Base-by-base conservation (phyloP, 257 asterid species). In the Penstemon davidsonii region DNA sequence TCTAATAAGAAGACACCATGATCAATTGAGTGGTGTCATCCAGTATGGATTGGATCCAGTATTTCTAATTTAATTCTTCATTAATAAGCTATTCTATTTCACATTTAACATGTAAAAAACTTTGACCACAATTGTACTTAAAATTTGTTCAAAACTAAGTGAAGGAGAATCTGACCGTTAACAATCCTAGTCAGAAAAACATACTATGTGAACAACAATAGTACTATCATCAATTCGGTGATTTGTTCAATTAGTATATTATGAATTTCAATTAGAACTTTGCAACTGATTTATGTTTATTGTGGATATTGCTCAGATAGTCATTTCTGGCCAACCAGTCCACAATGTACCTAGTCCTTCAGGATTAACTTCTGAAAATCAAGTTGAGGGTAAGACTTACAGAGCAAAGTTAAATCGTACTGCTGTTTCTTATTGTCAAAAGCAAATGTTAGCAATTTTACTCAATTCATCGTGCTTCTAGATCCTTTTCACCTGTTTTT, bases 301-400 rank as follows among this genome's bases (percentile, higher is more conserved):
- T 53, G 45, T 51, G 57, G 36, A 60, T 7, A 13, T 47, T 67
- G 37, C 67, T 52, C 88, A 94, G 99, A 70, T 94, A 47, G 95
- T 91, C 77, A 79, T 94, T 66, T 87, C 95, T 55, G 97, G 97
- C 53, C 71, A 77, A 65, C 73, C 83, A 45, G 66, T 81, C 42
- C 97, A 91, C 71, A 77, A 75, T 64, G 8, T 69, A 60, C 85
- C 83, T 12, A 56, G 36, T 71, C 75, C 79, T 76, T 72, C 83
- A 44, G 86, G 69, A 72, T 51, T 79, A 58, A 71, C 64, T 61
- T 59, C 75, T 75, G 80, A 73, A 68, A 71, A 82, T 71, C 64
- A 56, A 13, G 74, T 15, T 45, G 87, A 77, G 52, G 86, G 89
- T 87, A 72, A 70, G 76, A 59, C 8, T 42, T 78, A 62, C 25